Base-by-base conservation (phyloP, 1,284 basidiomycete species). In the Sporisorium exsertum region DNA sequence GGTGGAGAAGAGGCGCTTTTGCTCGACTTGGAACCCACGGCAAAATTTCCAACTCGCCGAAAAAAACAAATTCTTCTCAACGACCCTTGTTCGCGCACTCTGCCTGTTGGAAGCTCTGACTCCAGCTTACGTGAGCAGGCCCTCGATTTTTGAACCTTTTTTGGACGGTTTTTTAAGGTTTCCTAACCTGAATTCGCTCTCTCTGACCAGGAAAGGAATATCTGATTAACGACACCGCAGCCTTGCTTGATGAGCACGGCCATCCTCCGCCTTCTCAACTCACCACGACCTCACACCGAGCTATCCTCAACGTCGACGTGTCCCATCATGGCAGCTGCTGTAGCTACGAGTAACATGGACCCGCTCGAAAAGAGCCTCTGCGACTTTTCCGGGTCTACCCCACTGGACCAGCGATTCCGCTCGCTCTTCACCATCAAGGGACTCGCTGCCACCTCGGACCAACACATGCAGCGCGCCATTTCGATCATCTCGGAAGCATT, bases 351-450 rank as follows among this genome's bases (percentile, higher is more conserved):
- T 54, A 72, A 67, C 68, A 71, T 81, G 60, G 70, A 76, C 55
- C 37, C 60, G 56, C 74, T 82, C 33, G 74, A 79, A 59, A 72
- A 64, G 60, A 72, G 66, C 45, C 76, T 83, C 29, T 78, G 77
- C 62, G 77, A 81, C 47, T 64, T 70, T 20, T 88, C 91, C 1
- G 91, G 92, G 58, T 88, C 89, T 61, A 90, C 91, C 0, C 90
- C 92, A 2, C 89, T 99, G 20, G 94, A 97, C 81, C 92, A 92
- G 82, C 89, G 96, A 58, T 99, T 98, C 85, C 88, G 97, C 45
- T 91, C 95, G 0, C 88, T 99, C 9, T 99, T 99, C 87, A 93
- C 95, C 42, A 88, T 99, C 69, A 97, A 97, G 86, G 90, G 93
- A 1, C 87, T 99, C 49, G 88, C 87, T 29, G 64, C 82, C 15